Conservation (phyloP, 208 protist genomes). For the Wallacemonas rigidus region DNA sequence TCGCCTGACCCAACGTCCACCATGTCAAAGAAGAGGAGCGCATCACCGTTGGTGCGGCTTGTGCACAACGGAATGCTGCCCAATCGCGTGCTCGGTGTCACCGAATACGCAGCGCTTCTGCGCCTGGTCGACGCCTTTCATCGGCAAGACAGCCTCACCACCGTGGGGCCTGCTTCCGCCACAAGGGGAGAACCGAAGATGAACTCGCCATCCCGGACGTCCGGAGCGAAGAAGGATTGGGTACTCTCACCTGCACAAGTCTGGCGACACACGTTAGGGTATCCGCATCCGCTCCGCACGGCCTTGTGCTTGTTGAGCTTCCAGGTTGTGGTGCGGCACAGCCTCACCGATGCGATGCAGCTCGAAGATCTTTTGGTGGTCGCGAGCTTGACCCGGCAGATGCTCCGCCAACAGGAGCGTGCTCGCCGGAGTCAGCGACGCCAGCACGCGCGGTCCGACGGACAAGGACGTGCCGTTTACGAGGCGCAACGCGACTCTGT, state of each 20-base stretch:
- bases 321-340: conserved; percentile 43
- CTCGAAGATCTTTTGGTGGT: conserved; percentile 77
- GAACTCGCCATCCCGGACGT: neutral
- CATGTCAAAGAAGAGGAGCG: no score
- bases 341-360: conserved; percentile 34
- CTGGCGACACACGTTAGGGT: conserved; percentile 44
- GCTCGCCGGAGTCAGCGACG: neutral
- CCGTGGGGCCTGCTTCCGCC: no score
- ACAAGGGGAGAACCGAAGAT: no score
- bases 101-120: conserved; percentile 66
- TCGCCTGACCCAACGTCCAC: no score
- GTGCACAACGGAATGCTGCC: conserved; percentile 49
- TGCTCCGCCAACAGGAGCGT: conserved; percentile 11
- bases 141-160: neutral
- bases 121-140: conserved; percentile 31
- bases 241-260: conserved; percentile 68
- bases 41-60: conserved; percentile 27
- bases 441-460: neutral
- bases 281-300: conserved; percentile 42
- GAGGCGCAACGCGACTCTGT: no score
- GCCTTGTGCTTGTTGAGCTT: conserved; percentile 65
- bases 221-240: conserved; percentile 17
- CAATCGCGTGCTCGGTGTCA: conserved; percentile 35
- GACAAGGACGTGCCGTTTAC: no score
- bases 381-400: conserved; percentile 43